Evolutionary conservation across 2,329 filamentous ascomycete species (phyloP).

Genomic region (Colletotrichum sp.): DNA sequence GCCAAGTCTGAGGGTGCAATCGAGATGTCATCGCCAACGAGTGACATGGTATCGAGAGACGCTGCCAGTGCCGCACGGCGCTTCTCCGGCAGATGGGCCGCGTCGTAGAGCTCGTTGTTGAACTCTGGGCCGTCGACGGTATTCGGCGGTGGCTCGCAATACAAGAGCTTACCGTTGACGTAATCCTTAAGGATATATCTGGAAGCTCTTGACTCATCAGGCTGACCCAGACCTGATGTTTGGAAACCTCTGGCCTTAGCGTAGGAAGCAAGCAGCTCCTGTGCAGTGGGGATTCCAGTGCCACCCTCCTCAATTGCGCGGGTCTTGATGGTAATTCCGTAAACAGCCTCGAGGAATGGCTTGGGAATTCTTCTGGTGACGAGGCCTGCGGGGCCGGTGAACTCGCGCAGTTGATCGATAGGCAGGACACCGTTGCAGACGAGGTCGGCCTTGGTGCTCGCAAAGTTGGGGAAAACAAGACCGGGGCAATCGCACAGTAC

Average conservation of each 20-base stretch:
- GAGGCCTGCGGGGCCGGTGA: constrained; percentile 82
- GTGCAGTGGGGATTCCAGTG: constrained; percentile 82
- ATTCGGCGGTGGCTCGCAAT: constrained; percentile 83
- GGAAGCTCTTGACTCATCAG: constrained; percentile 91
- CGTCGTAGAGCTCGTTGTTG: constrained; percentile 88
- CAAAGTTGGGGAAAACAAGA: constrained; percentile 98
- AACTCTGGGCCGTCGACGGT: constrained; percentile 77
- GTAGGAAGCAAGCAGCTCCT: constrained; percentile 85
- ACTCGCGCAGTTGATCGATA: constrained; percentile 95
- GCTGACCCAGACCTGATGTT: constrained; percentile 86
- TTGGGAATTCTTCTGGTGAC: constrained; percentile 87
- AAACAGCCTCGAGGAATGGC: constrained; percentile 87
- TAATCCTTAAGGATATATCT: constrained; percentile 95
- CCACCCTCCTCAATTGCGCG: constrained; percentile 90
- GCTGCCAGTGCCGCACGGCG: constrained; percentile 69
- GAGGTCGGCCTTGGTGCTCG: constrained; percentile 92
- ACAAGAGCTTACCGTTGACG: constrained; percentile 93
- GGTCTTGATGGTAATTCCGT: constrained; percentile 87
- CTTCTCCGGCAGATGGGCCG: constrained; percentile 81
- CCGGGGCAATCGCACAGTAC: constrained; percentile 97
- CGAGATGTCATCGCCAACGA: constrained; percentile 39
- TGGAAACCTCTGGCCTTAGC: constrained; percentile 89
- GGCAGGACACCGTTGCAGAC: constrained; percentile 95
- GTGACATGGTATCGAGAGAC: constrained; percentile 50
- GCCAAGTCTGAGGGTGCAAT: constrained; percentile 51